phyloP scores from a whole-genome alignment of 2,329 filamentous ascomycete species.

The Aotearoamyces nothofagi region DNA sequence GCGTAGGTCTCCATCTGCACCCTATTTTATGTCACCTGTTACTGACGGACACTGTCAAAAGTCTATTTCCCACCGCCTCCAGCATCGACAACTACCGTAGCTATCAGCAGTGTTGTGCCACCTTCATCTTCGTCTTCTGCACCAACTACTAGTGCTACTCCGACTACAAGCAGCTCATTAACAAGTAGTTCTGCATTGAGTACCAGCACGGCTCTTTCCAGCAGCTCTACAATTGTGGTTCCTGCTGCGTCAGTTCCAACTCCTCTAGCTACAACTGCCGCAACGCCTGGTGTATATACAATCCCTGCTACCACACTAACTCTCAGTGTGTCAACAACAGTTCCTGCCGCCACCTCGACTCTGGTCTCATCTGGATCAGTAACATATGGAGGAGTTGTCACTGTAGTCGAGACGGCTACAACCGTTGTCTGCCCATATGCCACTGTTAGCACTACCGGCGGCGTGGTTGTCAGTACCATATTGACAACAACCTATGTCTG shows the following conservation, averaged over 20 bases:
- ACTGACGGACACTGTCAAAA: slow-evolving; percentile 1
- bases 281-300: slow-evolving; percentile 59
- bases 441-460: slow-evolving; percentile 40
- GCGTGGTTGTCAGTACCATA: slow-evolving; percentile 51
- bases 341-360: slow-evolving; percentile 47
- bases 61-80: background rate
- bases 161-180: too few relatives aligned
- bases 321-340: slow-evolving; percentile 50
- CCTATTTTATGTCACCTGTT: background rate
- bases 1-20: slow-evolving; percentile 28
- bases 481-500: slow-evolving; percentile 58
- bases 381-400: slow-evolving; percentile 60
- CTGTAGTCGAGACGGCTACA: slow-evolving; percentile 48
- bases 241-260: slow-evolving; percentile 25
- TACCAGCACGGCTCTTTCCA: background rate
- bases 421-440: slow-evolving; percentile 58
- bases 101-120: background rate
- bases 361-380: slow-evolving; percentile 45
- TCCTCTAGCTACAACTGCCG: slow-evolving; percentile 33
- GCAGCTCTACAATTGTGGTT: slow-evolving; percentile 6
- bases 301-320: slow-evolving; percentile 59
- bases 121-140: slow-evolving; percentile 29
- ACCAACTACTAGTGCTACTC: too few relatives aligned
- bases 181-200: too few relatives aligned
- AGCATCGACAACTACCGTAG: background rate